Evolutionary conservation across 148 eudicot genomes (phyloP), one percentile per base, ranked within the genome.

Genomic region (Oxyria digyna): DNA sequence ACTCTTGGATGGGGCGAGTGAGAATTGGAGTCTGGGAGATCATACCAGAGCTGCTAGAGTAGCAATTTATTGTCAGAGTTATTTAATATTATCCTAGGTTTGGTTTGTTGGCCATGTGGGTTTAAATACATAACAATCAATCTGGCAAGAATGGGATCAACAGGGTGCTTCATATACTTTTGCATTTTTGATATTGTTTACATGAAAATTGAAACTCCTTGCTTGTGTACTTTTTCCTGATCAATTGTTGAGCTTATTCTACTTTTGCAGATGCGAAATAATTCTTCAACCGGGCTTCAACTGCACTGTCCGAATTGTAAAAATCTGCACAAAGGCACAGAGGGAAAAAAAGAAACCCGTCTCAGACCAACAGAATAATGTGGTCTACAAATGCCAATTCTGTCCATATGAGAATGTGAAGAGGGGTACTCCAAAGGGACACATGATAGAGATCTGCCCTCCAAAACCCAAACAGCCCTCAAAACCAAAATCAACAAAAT

Each of bases 241-340:
- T 38, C 43, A 64, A 63, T 63, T 41, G 40, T 8, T 21, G 29
- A 11, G 12, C 8, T 24, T 55, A n/a, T 24, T 38, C 68, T 29
- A 29, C 27, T 55, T 75, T 43, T 70, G 66, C 82, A 89, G 98
- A 50, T 93, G 98, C 33, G 98, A 90, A 73, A 79, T 92, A 21
- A 75, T 93, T 67, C 89, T 93, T 68, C 86, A 85, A 49, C 96
- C 97, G 17, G 92, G 97, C 72, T 12, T 74, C 63, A 93, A 94
- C 76, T 94, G 98, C 74, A 83, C 85, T 4, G 73, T 88, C 32
- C 83, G 92, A 45, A 84, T 93, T 70, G 97, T 87, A 73, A 87
- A 83, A 74, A 90, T 79, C 59, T 74, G 46, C 75, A 70, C 68
- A 55, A 93, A 78, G 77, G 55, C 37, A 45, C 72, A 67, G 9